Percentiles rank a stretch among this genome's conserved stretches.
These are phyloP conservation scores for Juncus effusus DNA, from an alignment of 176 grass and related monocot genomes.

Conservation along the genomic window DNA sequence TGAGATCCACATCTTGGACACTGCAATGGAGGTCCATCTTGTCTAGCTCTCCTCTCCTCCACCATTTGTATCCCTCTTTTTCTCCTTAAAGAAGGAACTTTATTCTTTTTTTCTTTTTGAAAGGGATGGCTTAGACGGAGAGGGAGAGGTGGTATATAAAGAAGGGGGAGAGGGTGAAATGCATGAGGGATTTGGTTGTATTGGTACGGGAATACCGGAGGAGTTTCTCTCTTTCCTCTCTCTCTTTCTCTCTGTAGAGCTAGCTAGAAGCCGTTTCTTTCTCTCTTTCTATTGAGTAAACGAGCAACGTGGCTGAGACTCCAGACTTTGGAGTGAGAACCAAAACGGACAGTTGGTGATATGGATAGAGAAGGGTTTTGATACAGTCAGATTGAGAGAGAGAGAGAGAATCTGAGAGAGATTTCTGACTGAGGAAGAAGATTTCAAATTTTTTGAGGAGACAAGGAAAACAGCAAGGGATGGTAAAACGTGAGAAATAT, in stretches of 20 bases:
- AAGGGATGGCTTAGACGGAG: not conserved
- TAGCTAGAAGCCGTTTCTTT: constrained; percentile 11
- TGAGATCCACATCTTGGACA: constrained; percentile 24
- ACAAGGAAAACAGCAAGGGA: constrained; percentile 2
- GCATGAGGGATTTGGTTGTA: constrained; percentile 23
- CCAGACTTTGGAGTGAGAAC: constrained; percentile 24
- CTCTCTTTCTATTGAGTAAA: constrained; percentile 1
- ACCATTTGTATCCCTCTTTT: not conserved
- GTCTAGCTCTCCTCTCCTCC: constrained; percentile 13
- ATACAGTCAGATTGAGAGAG: not conserved
- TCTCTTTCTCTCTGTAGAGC: constrained; percentile 10
- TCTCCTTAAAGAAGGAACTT: not conserved
- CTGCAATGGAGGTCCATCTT: constrained; percentile 2
- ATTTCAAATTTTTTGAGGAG: not conserved
- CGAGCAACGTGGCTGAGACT: constrained; percentile 10
- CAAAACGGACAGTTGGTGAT: not conserved
- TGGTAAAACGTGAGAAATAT: not conserved
- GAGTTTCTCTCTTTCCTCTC: constrained; percentile 19
- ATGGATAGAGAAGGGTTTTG: not conserved
- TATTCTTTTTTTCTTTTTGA: not conserved
- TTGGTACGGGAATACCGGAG: constrained; percentile 18
- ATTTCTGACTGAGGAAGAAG: constrained; percentile 18
- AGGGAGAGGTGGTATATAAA: constrained; percentile 3
- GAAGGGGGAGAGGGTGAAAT: constrained; percentile 10
- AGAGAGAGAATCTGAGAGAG: constrained; percentile 10